Conservation (phyloP, 2,329 filamentous ascomycete genomes). For the Chrysosphaeria jannelii region DNA sequence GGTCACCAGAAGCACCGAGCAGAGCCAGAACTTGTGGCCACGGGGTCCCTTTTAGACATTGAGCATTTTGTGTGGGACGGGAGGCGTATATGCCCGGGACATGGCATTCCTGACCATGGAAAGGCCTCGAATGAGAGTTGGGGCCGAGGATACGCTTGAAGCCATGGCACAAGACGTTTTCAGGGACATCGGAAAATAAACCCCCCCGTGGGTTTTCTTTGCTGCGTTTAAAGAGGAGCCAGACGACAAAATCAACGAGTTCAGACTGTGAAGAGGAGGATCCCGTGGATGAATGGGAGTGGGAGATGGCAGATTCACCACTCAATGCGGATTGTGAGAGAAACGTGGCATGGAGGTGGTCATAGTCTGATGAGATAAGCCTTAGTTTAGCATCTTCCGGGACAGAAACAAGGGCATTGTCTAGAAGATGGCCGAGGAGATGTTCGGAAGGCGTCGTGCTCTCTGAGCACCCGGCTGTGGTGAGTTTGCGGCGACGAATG, state of each 20-base stretch:
- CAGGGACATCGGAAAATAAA: background rate
- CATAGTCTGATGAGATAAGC: too few species aligned
- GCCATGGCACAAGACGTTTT: conserved; percentile 44
- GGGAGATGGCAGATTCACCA: conserved; percentile 24
- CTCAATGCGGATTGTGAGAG: conserved; percentile 21
- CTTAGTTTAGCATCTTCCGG: too few species aligned
- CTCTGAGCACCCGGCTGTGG: too few species aligned
- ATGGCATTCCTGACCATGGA: conserved; percentile 1
- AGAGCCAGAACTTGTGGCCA: conserved; percentile 53
- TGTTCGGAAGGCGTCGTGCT: too few species aligned
- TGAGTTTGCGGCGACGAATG: too few species aligned
- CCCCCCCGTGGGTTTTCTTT: conserved; percentile 7
- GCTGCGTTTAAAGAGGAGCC: conserved; percentile 37
- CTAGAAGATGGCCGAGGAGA: too few species aligned
- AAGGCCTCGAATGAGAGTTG: conserved; percentile 3
- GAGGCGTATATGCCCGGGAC: conserved; percentile 36
- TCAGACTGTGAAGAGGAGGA: conserved; percentile 28
- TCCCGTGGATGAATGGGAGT: conserved; percentile 15
- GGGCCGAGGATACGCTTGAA: conserved; percentile 21
- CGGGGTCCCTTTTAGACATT: conserved; percentile 31
- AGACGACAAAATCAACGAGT: conserved; percentile 53
- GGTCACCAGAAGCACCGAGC: conserved; percentile 44
- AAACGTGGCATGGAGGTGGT: conserved; percentile 26
- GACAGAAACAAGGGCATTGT: too few species aligned
- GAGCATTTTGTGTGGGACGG: conserved; percentile 39